Percentiles rank a stretch among this genome's conserved stretches.
phyloP scores from a whole-genome alignment of 148 eudicot genomes.

The Limonium bicolor region DNA sequence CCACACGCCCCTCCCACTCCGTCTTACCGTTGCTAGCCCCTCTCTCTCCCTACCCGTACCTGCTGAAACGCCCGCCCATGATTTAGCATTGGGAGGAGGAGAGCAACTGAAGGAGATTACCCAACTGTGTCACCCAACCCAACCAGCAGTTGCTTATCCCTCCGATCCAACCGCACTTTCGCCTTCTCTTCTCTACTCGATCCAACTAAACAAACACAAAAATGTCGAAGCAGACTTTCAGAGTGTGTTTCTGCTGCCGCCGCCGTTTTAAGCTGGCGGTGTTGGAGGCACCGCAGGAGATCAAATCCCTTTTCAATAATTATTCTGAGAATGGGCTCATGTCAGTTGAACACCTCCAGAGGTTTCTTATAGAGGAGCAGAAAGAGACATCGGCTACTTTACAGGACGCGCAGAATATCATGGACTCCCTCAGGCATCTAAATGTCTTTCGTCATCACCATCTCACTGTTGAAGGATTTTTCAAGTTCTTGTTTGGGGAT shows the following conservation, averaged over 20 bases:
- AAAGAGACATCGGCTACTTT: conserved; percentile 30
- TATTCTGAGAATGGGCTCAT: conserved; percentile 67
- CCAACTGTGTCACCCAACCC: too few relatives aligned
- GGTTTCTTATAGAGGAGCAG: conserved; percentile 63
- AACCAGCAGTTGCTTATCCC: too few relatives aligned
- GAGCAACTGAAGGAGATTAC: too few relatives aligned
- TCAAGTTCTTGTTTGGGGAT: conserved; percentile 46
- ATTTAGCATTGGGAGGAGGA: too few relatives aligned
- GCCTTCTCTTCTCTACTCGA: too few relatives aligned
- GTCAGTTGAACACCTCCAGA: conserved; percentile 41
- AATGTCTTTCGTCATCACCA: conserved; percentile 39
- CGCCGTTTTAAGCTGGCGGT: conserved; percentile 57
- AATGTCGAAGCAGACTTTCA: conserved; percentile 52
- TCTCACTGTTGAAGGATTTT: conserved; percentile 48
- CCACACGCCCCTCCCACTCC: too few relatives aligned
- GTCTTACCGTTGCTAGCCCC: too few relatives aligned
- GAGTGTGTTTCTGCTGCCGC: conserved; percentile 68
- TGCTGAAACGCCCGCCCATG: too few relatives aligned
- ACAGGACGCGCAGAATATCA: conserved; percentile 37
- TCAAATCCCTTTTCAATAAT: conserved; percentile 31
- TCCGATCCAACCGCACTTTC: too few relatives aligned
- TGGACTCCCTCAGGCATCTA: conserved; percentile 32
- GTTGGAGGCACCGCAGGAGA: conserved; percentile 54
- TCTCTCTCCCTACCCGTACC: too few relatives aligned
- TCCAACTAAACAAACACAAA: too few relatives aligned